Conservation (phyloP, 2,329 filamentous ascomycete species). For the Aspergillus proliferans region DNA sequence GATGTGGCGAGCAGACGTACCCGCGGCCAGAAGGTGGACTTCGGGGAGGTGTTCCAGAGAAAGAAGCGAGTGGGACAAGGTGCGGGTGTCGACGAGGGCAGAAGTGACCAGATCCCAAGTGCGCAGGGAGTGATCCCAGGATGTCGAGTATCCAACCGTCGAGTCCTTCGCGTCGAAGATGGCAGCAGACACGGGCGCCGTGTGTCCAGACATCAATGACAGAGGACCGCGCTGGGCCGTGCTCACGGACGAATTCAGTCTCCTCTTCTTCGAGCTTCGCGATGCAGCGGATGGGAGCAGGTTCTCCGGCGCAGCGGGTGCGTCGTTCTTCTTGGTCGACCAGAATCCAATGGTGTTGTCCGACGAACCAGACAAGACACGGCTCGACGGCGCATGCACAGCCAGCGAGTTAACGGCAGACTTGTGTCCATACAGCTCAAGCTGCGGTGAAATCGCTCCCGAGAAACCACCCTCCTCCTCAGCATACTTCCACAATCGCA, state of each 20-base stretch:
- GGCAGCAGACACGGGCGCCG: constrained; percentile 67
- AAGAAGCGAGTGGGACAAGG: constrained; percentile 76
- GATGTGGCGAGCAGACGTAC: constrained; percentile 79
- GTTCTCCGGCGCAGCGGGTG: constrained; percentile 64
- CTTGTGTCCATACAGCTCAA: constrained; percentile 80
- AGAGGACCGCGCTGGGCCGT: constrained; percentile 71
- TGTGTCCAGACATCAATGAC: constrained; percentile 65
- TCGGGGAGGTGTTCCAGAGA: constrained; percentile 68
- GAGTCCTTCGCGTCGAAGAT: constrained; percentile 79
- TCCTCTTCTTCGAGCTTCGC: constrained; percentile 67
- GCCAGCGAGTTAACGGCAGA: constrained; percentile 68
- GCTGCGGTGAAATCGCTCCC: constrained; percentile 60
- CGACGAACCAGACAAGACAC: constrained; percentile 76
- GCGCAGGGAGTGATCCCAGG: constrained; percentile 82
- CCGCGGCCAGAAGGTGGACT: constrained; percentile 60
- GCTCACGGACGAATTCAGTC: constrained; percentile 55
- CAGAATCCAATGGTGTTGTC: constrained; percentile 85
- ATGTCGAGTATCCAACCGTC: constrained; percentile 85
- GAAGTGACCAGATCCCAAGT: constrained; percentile 87
- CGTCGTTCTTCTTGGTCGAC: constrained; percentile 70
- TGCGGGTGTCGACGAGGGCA: constrained; percentile 70
- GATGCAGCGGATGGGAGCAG: constrained; percentile 62
- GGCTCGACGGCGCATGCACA: constrained; percentile 65
- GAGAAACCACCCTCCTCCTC: constrained; percentile 58
- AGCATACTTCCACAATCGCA: constrained; percentile 83